Evolutionary conservation across 129 eudicot genomes (phyloP), one percentile per base, ranked within the genome.

Genomic region (Helianthus tuberosus): DNA sequence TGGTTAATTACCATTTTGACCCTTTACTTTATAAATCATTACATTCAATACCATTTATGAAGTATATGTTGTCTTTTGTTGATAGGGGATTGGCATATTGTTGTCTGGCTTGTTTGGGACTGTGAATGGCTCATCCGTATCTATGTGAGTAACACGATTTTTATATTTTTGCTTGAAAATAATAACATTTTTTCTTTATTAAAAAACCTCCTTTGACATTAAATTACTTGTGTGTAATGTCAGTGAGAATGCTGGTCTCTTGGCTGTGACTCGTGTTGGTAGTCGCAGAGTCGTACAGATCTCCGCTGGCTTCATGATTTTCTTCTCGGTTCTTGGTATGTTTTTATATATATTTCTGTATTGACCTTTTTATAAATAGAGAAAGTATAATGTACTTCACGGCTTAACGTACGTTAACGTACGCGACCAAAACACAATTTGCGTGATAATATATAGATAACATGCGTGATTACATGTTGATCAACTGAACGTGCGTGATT

Each of bases 231-330:
- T 35, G 48, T 65, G 43, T 68, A 11, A 23, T 43, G 80, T 78
- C 81, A 88, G 95, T 76, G 95, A 88, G 55, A 88, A 88, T 70
- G 95, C 90, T n/a, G 95, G 95, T 38, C 95, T 88, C 68, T 81
- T 88, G 73, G 89, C 90, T 47, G 82, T 88, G 73, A 88, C 95
- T 15, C 90, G 95, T 57, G 88, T 88, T 13, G 95, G 95, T 61
- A 88, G 95, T 73, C 83, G 95, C 74, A 86, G 90, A 80, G 95
- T 88, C 15, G 95, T 88, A 36, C 95, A 88, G 52, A 88, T 88
- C 77, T 83, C 95, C 32, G 90, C 95, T 4, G 95, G 81, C 50
- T 88, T 88, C 76, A 88, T 88, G 95, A 76, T 88, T 50, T 88
- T 88, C 85, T 88, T 88, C 73, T 85, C 95, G 12, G 80, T 88